Percentiles rank a stretch among this genome's conserved stretches.
Evolutionary conservation across 2,329 filamentous ascomycete species (phyloP).

Genomic region (Dothideomycetes sp.): DNA sequence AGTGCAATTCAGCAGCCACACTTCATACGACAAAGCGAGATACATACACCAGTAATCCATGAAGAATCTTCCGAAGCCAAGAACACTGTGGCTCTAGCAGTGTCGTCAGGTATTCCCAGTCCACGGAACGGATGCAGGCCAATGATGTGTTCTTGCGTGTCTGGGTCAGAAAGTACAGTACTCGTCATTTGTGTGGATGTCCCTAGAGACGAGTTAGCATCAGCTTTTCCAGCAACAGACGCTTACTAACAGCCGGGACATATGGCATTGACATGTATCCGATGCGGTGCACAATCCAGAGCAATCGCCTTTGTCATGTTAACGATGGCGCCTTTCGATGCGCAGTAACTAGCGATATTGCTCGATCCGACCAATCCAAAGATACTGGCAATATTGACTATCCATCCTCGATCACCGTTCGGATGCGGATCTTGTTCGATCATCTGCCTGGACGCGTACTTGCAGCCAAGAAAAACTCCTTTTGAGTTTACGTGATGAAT

Average conservation of each 20-base stretch:
- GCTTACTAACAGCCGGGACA: constrained; percentile 33
- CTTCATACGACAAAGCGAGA: background rate
- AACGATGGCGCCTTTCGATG: constrained; percentile 40
- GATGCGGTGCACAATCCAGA: constrained; percentile 34
- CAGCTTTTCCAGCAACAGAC: background rate
- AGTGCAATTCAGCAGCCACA: constrained; percentile 1
- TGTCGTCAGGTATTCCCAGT: constrained; percentile 19
- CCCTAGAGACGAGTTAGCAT: background rate
- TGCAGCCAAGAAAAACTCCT: constrained; percentile 32
- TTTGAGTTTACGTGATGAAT: constrained; percentile 30
- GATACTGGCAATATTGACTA: constrained; percentile 31
- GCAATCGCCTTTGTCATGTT: constrained; percentile 39
- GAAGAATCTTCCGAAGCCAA: constrained; percentile 18
- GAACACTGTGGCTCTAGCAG: constrained; percentile 18
- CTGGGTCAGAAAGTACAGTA: constrained; percentile 22
- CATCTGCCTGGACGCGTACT: constrained; percentile 31
- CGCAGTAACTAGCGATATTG: constrained; percentile 33
- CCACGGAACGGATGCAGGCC: constrained; percentile 28
- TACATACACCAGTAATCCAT: constrained; percentile 17
- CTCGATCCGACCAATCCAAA: constrained; percentile 25
- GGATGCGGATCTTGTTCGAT: constrained; percentile 26
- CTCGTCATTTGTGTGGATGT: constrained; percentile 10
- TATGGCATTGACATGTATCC: constrained; percentile 34
- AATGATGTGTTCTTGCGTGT: constrained; percentile 20
- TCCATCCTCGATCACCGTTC: constrained; percentile 28